Base-by-base conservation (phyloP, 1,139 yeast species). In the Citeromyces hawaiiensis region DNA sequence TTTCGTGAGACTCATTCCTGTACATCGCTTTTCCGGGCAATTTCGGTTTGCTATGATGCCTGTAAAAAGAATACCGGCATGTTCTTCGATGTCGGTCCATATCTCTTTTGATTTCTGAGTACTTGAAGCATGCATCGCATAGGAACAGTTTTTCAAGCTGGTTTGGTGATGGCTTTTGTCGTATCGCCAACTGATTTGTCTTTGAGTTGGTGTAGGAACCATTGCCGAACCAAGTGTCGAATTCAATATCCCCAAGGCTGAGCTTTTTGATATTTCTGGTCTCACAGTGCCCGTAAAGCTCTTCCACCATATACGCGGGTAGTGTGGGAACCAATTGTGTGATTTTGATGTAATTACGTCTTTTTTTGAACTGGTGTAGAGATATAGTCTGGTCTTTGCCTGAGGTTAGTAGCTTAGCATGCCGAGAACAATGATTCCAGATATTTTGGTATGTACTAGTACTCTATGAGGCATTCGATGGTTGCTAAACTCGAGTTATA, bases 141-240 rank as follows among this genome's bases (percentile, higher is more conserved):
- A 91, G 79, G 50, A 62, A 72, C 15, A 87, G 61, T 23, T 64
- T 63, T 33, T 76, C 78, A 46, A n/a, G 25, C 35, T 3, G 52
- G 45, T 6, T 43, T 6, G 27, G 4, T 23, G 9, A 6, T 4
- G 44, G 38, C 35, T 47, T 47, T 21, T 40, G 36, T 23, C 27
- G 27, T 23, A 23, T 23, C 3, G 27, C 27, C 8, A 23, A 11
- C 27, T 23, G 27, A 9, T 23, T 23, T 23, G 27, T 23, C 8
- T 46, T 44, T 23, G 36, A 38, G 36, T 53, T 50, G 10, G 48
- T 39, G 52, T 83, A 80, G 1, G 86, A 93, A 3, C 83, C 73
- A 50, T 82, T 81, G 1, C 94, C 93, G 55, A 82, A 86, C 95
- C 95, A 85, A 1, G 95, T 77, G 40, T 73, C 70, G 46, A 85